Evolutionary conservation across 2,329 filamentous ascomycete species (phyloP).

Genomic region (Stagonosporopsis cucurbitacearum): DNA sequence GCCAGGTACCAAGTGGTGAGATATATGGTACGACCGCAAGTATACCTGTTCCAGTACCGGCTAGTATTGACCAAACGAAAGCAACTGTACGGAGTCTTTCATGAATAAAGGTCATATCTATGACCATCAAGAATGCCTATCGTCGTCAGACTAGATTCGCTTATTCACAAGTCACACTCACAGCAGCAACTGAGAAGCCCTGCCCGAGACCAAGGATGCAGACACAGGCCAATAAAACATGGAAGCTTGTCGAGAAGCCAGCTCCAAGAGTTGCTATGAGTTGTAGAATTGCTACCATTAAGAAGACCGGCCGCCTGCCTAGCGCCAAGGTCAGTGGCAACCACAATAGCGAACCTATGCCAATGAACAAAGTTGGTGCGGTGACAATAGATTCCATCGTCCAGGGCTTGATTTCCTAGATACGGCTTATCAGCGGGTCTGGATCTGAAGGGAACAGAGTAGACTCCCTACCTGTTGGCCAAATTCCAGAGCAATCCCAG

Average conservation of each 20-base stretch:
- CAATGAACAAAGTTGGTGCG: conserved; percentile 42
- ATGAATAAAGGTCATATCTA: conserved; percentile 50
- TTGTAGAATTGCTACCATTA: conserved; percentile 38
- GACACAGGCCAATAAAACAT: conserved; percentile 35
- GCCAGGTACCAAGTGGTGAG: conserved; percentile 37
- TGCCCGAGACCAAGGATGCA: conserved; percentile 44
- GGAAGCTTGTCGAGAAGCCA: conserved; percentile 32
- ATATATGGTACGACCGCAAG: conserved; percentile 39
- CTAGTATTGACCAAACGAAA: conserved; percentile 42
- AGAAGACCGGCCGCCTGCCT: conserved; percentile 47
- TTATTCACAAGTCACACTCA: conserved; percentile 24
- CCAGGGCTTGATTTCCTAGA: conserved; percentile 31
- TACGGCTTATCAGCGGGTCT: neutral
- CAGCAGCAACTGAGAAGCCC: conserved; percentile 37
- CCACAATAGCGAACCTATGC: conserved; percentile 47
- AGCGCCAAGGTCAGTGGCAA: conserved; percentile 47
- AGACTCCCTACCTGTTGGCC: neutral
- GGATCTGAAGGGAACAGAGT: neutral
- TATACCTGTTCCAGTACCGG: conserved; percentile 25
- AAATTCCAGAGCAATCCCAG: conserved; percentile 21
- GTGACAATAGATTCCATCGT: conserved; percentile 34
- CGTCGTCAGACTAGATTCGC: neutral
- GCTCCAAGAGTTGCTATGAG: conserved; percentile 38
- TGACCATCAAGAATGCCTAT: conserved; percentile 45
- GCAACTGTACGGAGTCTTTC: conserved; percentile 46